Conservation (phyloP, 2,329 filamentous ascomycete genomes). For the Aaosphaeria arxii region DNA sequence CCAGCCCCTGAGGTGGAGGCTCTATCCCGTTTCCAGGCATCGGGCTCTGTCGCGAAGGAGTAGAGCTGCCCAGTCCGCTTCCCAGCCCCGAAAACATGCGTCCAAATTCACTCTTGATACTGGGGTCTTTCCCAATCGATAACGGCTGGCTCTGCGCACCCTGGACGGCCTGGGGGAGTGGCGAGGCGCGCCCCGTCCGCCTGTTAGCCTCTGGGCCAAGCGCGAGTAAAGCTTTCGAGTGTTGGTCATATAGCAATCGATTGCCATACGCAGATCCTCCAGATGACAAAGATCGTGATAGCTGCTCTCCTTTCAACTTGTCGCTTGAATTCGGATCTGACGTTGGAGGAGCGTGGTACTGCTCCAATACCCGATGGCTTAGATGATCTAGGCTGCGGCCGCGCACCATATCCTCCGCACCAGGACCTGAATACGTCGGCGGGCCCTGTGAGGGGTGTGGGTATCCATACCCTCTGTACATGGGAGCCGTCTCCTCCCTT, state of each 20-base stretch:
- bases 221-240: conserved; percentile 67
- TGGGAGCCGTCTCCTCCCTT: conserved; percentile 26
- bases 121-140: conserved; percentile 76
- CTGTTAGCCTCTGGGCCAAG: conserved; percentile 72
- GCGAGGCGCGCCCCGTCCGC: conserved; percentile 79
- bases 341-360: conserved; percentile 37
- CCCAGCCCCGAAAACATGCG: conserved; percentile 95
- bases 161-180: conserved; percentile 88
- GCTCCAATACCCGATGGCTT: conserved; percentile 32
- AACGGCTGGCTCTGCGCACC: conserved; percentile 80
- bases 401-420: conserved; percentile 29
- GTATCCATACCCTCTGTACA: conserved; percentile 31
- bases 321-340: conserved; percentile 36
- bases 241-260: conserved; percentile 44
- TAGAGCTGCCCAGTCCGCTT: conserved; percentile 60
- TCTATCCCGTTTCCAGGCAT: conserved; percentile 35
- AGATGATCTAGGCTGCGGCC: conserved; percentile 31
- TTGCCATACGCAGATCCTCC: conserved; percentile 20
- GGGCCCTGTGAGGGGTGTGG: conserved; percentile 16
- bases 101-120: conserved; percentile 92
- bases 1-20: conserved; percentile 18
- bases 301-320: conserved; percentile 30
- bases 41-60: conserved; percentile 53
- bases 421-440: conserved; percentile 19
- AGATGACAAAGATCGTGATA: conserved; percentile 33